Evolutionary conservation across 768 basidiomycete genomes (phyloP).

Genomic region (Tricholoma furcatifolium): DNA sequence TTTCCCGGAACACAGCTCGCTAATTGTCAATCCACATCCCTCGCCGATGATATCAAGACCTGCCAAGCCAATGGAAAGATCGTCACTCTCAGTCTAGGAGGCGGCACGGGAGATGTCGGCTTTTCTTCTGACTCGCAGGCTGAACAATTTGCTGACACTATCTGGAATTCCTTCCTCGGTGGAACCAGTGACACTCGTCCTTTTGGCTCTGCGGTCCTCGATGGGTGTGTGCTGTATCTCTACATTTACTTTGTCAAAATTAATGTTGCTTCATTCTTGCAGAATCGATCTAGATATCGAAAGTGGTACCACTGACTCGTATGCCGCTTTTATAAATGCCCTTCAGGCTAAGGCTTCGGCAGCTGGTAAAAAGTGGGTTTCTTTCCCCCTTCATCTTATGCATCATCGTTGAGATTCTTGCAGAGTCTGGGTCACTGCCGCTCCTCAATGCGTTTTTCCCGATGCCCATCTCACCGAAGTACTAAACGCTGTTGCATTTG

Average conservation of each 20-base stretch:
- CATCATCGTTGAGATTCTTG: not conserved
- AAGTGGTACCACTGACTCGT: slow-evolving; percentile 45
- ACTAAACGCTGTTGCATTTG: slow-evolving; percentile 56
- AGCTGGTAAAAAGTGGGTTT: slow-evolving; percentile 44
- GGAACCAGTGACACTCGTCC: slow-evolving; percentile 57
- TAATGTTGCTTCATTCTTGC: not conserved
- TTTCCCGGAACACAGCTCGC: slow-evolving; percentile 55
- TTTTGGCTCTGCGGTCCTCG: slow-evolving; percentile 62
- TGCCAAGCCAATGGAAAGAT: slow-evolving; percentile 58
- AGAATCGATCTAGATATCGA: slow-evolving; percentile 66
- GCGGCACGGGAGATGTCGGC: slow-evolving; percentile 47
- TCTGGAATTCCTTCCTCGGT: slow-evolving; percentile 72
- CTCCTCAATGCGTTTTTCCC: slow-evolving; percentile 59
- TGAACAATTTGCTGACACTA: slow-evolving; percentile 48
- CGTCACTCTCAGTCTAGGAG: slow-evolving; percentile 47
- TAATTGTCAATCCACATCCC: slow-evolving; percentile 52
- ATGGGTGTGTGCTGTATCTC: slow-evolving; percentile 42
- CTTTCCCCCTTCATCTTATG: not conserved
- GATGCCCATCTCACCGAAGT: slow-evolving; percentile 53
- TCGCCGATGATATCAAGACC: slow-evolving; percentile 52
- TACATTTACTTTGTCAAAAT: not conserved
- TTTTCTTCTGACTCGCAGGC: slow-evolving; percentile 55
- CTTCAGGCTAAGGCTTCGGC: slow-evolving; percentile 42
- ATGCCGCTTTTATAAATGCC: slow-evolving; percentile 44
- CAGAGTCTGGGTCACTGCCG: slow-evolving; percentile 56